Conservation (phyloP, 148 eudicot species). For the Rhododendron vialii region DNA sequence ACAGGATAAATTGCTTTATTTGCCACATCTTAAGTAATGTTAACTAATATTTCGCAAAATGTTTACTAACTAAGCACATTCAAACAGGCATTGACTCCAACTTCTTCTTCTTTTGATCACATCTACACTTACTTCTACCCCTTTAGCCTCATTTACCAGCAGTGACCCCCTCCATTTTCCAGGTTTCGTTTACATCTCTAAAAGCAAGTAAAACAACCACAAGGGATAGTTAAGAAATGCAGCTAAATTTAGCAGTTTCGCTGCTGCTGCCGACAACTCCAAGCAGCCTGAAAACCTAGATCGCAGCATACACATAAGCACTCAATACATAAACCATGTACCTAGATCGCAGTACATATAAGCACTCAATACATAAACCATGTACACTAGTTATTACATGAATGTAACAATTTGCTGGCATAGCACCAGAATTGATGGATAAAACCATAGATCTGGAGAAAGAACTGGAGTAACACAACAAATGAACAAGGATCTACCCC, state of each 20-base stretch:
- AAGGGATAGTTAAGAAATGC: background rate
- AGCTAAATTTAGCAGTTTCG: background rate
- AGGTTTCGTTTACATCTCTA: background rate
- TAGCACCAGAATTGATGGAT: conserved; percentile 1
- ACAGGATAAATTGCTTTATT: background rate
- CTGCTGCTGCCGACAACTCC: background rate
- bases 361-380: background rate
- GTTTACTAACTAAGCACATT: too few relatives aligned
- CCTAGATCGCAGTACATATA: background rate
- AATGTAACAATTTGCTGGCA: background rate
- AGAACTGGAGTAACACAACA: background rate
- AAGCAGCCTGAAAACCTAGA: background rate
- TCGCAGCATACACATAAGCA: background rate
- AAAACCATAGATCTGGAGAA: conserved; percentile 16
- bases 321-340: background rate
- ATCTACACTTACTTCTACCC: background rate
- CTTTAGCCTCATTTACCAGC: background rate
- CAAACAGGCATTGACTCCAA: background rate
- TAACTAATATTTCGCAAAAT: background rate
- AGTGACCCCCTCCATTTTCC: background rate
- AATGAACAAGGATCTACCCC: conserved; percentile 1
- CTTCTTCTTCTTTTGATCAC: background rate
- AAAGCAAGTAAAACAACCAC: background rate
- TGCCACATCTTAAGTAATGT: background rate
- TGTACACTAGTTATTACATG: background rate